Evolutionary conservation across 1,284 basidiomycete genomes (phyloP).

Genomic region (Cutaneotrichosporon cyanovorans): DNA sequence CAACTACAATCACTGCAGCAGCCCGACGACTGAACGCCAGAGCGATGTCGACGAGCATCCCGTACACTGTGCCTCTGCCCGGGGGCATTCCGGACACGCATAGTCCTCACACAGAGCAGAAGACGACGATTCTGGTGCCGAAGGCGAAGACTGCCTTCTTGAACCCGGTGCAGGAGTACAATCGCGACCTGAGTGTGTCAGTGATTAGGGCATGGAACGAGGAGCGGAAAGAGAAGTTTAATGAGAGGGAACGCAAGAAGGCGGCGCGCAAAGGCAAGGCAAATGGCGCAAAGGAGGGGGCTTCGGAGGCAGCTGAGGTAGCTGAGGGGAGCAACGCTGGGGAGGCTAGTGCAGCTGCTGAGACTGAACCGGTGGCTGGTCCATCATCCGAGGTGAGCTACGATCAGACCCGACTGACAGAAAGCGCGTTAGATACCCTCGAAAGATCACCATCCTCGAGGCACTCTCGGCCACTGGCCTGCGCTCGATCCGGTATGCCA

Average conservation of each 20-base stretch:
- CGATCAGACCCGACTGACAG: neutral
- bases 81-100: constrained; percentile 61
- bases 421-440: constrained; percentile 49
- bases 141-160: constrained; percentile 76
- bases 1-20: neutral
- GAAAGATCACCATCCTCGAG: constrained; percentile 79
- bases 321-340: constrained; percentile 4
- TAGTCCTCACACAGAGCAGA: constrained; percentile 75
- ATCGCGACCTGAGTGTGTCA: constrained; percentile 85
- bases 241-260: constrained; percentile 9
- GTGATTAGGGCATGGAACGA: constrained; percentile 72
- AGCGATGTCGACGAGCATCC: constrained; percentile 16
- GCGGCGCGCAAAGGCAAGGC: constrained; percentile 3
- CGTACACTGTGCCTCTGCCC: constrained; percentile 33
- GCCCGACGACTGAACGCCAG: neutral
- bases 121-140: constrained; percentile 70
- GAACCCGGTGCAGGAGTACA: constrained; percentile 98
- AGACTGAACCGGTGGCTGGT: constrained; percentile 13
- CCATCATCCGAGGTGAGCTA: constrained; percentile 18
- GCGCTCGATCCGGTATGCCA: constrained; percentile 92
- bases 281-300: constrained; percentile 6
- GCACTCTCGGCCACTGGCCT: constrained; percentile 93
- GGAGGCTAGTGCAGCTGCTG: neutral
- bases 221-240: constrained; percentile 49
- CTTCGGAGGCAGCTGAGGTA: no score